Evolutionary conservation across 2,329 filamentous ascomycete species (phyloP), one percentile per base, ranked within the genome.

Genomic region (Ramularia endophylla): DNA sequence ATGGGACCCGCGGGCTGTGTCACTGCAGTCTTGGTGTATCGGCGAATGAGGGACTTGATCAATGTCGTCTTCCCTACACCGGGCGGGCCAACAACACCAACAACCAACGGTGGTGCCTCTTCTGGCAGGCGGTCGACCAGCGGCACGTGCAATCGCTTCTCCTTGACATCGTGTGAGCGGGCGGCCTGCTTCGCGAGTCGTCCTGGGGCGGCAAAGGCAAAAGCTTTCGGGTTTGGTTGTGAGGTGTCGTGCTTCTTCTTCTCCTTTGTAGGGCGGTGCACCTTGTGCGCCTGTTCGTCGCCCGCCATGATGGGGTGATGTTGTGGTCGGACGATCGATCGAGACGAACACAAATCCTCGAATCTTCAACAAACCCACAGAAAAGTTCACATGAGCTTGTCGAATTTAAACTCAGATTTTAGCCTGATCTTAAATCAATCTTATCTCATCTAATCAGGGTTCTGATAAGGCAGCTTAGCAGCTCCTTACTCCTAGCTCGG

Each of bases 1-100:
- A 98, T 82, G 3, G 92, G 92, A 0, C 92, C 92, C 54, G 85
- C 83, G 1, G 92, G 92, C 22, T 90, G 82, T 20, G 87, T 83
- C 29, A 98, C 78, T 0, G 87, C 90, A 64, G 98, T 92, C 63
- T 98, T 98, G 33, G 92, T 87, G 70, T 97, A 97, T 63, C 92
- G 78, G 53, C 87, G 83, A 58, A 98, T 85, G 44, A 98, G 73
- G 9, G 89, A 95, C 64, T 97, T 98, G 62, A 97, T 80, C 27
- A 97, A 74, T 0, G 90, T 97, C 2, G 90, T 95, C 72, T 97
- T 97, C 55, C 90, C 92, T 36, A 81, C 90, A 45, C 92, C 92
- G 1, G 92, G 87, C 41, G 92, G 92, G 40, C 92, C 94, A 61
- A 97, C 89, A 46, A 98, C 89, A 47, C 87, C 81, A 55, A 97